Percentiles rank a stretch among this genome's conserved stretches.
Evolutionary conservation across 352 stramenopile species (phyloP).

Genomic region (Lagenidium giganteum): DNA sequence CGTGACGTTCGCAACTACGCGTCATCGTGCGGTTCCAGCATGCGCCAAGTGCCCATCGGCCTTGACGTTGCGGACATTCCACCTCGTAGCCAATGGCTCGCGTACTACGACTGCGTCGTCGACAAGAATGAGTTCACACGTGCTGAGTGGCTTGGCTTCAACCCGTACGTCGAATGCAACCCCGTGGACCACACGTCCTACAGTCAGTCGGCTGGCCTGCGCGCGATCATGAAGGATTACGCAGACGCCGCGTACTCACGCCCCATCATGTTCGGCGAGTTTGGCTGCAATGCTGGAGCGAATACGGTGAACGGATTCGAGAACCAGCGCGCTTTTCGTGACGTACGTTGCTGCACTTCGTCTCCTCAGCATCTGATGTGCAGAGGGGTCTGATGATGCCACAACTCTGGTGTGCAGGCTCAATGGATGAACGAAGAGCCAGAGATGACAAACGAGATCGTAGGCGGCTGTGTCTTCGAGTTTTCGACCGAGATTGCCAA

Average conservation of each 20-base stretch:
- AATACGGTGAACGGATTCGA: constrained; percentile 69
- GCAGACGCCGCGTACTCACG: constrained; percentile 32
- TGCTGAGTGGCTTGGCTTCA: constrained; percentile 59
- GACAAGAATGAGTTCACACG: constrained; percentile 48
- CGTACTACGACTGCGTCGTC: constrained; percentile 53
- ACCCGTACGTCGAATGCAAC: constrained; percentile 72
- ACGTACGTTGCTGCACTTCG: too few relatives aligned
- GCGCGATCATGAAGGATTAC: constrained; percentile 65
- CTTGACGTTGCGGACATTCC: constrained; percentile 55
- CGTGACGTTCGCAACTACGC: constrained; percentile 51
- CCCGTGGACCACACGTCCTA: constrained; percentile 44
- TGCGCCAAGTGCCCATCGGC: constrained; percentile 58
- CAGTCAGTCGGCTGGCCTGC: constrained; percentile 44
- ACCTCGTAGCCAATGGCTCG: constrained; percentile 44
- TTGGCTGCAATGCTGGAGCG: constrained; percentile 56
- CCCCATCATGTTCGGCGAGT: constrained; percentile 74
- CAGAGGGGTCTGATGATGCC: too few relatives aligned
- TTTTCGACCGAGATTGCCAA: constrained; percentile 74
- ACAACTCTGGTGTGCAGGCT: constrained; percentile 40
- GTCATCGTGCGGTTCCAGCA: constrained; percentile 23
- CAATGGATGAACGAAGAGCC: constrained; percentile 84
- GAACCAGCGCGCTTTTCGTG: constrained; percentile 58
- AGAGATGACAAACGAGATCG: constrained; percentile 66
- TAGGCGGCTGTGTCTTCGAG: constrained; percentile 78
- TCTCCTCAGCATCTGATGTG: too few relatives aligned